Conservation (phyloP, 192 early-diverging fungal genomes). For the Entomortierella beljakovae region DNA sequence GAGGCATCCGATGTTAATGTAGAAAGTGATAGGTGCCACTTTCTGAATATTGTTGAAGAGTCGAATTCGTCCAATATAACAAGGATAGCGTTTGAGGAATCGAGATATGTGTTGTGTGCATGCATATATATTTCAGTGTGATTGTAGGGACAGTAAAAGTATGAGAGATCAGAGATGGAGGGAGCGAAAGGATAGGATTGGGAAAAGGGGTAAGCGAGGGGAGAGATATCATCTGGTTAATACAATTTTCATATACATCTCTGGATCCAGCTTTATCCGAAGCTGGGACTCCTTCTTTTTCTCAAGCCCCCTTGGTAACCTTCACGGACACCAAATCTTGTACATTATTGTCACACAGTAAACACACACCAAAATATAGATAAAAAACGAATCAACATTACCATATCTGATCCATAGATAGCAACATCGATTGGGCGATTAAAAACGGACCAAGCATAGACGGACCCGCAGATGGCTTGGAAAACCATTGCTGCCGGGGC, state of each 20-base stretch:
- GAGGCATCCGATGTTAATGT: conserved; percentile 71
- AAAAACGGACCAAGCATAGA: conserved; percentile 78
- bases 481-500: conserved; percentile 70
- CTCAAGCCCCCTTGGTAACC: background rate
- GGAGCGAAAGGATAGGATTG: background rate
- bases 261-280: conserved; percentile 1
- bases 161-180: background rate
- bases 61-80: background rate
- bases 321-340: background rate
- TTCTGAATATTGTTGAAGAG: conserved; percentile 25
- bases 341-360: background rate
- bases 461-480: conserved; percentile 73
- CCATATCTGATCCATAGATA: conserved; percentile 52
- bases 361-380: background rate
- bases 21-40: conserved; percentile 70
- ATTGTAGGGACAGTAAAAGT: background rate
- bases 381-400: background rate
- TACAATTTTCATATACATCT: background rate
- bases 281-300: conserved; percentile 25
- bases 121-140: background rate
- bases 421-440: conserved; percentile 66
- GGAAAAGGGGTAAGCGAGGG: conserved; percentile 1
- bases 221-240: conserved; percentile 27
- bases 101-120: no score
- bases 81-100: background rate